These are phyloP conservation scores for Zasmidium cellare DNA, from an alignment of 2,329 filamentous ascomycete genomes.

Conservation along the genomic window DNA sequence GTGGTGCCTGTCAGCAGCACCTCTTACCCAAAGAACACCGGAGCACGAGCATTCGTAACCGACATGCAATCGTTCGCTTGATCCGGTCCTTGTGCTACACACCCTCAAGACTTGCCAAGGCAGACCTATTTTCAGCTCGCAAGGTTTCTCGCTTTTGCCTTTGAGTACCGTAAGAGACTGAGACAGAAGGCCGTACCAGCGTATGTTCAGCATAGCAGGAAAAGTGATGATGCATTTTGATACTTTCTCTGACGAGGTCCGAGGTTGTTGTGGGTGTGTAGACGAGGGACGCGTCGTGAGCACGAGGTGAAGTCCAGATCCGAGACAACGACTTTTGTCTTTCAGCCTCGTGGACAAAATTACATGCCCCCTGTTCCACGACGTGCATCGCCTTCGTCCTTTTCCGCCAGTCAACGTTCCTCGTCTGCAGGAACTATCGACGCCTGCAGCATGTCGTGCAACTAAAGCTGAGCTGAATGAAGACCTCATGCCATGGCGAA, in stretches of 20 bases:
- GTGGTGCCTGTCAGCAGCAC: background rate
- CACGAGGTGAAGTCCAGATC: too few species aligned
- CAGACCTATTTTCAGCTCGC: background rate
- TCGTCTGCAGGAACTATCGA: too few species aligned
- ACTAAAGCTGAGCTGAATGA: background rate
- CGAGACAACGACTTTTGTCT: too few species aligned
- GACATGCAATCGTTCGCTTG: background rate
- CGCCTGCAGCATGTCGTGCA: background rate
- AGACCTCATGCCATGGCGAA: too few species aligned
- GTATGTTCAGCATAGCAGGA: too few species aligned
- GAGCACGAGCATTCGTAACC: background rate
- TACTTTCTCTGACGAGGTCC: too few species aligned
- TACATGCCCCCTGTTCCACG: background rate
- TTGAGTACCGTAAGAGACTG: too few species aligned
- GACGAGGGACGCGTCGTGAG: too few species aligned
- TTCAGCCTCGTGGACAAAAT: background rate
- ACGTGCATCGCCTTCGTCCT: background rate
- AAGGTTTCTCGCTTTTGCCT: background rate
- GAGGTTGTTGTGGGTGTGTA: too few species aligned
- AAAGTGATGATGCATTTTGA: too few species aligned
- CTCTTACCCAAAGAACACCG: background rate
- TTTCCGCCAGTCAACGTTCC: background rate
- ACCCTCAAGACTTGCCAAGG: background rate
- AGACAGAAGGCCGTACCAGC: too few species aligned
- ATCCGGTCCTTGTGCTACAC: background rate